Conservation (phyloP, 2,329 filamentous ascomycete genomes). For the Nannizzia gypsea region DNA sequence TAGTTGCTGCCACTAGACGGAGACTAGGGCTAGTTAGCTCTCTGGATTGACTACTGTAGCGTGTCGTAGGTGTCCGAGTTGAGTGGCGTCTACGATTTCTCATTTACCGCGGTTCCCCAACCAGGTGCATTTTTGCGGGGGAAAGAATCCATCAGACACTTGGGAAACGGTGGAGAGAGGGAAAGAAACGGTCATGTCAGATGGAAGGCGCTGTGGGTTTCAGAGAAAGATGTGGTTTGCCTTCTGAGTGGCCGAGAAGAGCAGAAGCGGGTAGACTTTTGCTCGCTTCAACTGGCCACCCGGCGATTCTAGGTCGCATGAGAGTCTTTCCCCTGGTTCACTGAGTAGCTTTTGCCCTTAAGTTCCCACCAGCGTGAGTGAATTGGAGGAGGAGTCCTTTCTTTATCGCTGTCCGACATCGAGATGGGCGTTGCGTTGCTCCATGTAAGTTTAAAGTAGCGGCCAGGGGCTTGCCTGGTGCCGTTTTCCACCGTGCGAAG, state of each 20-base stretch:
- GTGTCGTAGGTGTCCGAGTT: not conserved
- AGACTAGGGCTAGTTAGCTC: not conserved
- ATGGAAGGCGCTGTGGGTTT: too few relatives aligned
- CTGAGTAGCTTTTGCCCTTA: not conserved
- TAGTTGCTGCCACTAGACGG: not conserved
- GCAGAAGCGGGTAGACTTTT: too few relatives aligned
- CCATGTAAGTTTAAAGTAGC: not conserved
- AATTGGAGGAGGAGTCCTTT: not conserved
- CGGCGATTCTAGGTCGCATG: too few relatives aligned
- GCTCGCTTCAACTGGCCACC: too few relatives aligned
- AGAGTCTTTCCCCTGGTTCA: not conserved
- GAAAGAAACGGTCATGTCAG: not conserved
- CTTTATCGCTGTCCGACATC: not conserved
- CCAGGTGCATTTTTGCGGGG: not conserved
- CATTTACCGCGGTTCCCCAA: not conserved
- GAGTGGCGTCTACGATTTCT: not conserved
- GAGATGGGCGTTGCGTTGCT: not conserved
- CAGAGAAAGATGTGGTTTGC: not conserved
- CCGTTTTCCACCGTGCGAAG: not conserved
- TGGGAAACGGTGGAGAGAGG: not conserved
- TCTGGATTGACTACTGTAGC: not conserved
- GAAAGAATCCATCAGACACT: not conserved
- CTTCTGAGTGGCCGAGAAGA: too few relatives aligned
- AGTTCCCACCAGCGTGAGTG: not conserved
- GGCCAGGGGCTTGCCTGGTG: not conserved